Percentiles rank a stretch among this genome's conserved stretches.
phyloP scores from a whole-genome alignment of 2,329 filamentous ascomycete species.

The Aspergillus pseudoglaucus region DNA sequence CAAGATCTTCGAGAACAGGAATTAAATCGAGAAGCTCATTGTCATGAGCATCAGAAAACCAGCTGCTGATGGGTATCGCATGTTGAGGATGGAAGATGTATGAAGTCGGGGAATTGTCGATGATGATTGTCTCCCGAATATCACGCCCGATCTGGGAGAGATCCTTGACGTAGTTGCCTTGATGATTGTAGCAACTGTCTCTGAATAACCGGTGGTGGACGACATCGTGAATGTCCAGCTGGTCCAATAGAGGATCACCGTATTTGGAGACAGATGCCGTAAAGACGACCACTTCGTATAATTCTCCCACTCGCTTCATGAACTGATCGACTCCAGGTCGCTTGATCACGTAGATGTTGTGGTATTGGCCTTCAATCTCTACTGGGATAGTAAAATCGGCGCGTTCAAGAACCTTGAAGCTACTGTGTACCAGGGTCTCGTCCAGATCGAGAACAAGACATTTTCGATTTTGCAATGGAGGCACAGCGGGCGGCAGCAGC shows the following conservation, averaged over 20 bases:
- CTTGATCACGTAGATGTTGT: conserved; percentile 99
- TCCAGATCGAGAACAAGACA: conserved; percentile 93
- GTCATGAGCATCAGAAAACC: conserved; percentile 99
- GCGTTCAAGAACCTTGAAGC: conserved; percentile 97
- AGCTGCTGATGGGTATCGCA: conserved; percentile 97
- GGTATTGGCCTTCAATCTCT: conserved; percentile 97
- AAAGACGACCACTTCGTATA: conserved; percentile 98
- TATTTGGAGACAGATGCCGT: conserved; percentile 99
- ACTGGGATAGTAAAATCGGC: conserved; percentile 98
- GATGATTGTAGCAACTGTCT: conserved; percentile 98
- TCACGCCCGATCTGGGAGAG: conserved; percentile 94
- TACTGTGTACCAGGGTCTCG: conserved; percentile 95
- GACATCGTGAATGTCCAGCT: conserved; percentile 94
- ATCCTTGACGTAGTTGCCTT: conserved; percentile 99
- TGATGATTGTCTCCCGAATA: conserved; percentile 96
- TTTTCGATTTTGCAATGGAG: conserved; percentile 78
- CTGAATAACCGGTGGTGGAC: conserved; percentile 94
- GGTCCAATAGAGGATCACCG: conserved; percentile 89
- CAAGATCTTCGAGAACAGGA: conserved; percentile 94
- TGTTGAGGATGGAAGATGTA: conserved; percentile 99
- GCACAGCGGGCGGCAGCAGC: conserved; percentile 73
- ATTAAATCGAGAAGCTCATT: conserved; percentile 97
- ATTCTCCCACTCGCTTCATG: conserved; percentile 95
- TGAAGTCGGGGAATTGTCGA: conserved; percentile 97
- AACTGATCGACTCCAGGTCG: conserved; percentile 97